Conservation (phyloP, 345 rosid species). For the Ceriops tagal region DNA sequence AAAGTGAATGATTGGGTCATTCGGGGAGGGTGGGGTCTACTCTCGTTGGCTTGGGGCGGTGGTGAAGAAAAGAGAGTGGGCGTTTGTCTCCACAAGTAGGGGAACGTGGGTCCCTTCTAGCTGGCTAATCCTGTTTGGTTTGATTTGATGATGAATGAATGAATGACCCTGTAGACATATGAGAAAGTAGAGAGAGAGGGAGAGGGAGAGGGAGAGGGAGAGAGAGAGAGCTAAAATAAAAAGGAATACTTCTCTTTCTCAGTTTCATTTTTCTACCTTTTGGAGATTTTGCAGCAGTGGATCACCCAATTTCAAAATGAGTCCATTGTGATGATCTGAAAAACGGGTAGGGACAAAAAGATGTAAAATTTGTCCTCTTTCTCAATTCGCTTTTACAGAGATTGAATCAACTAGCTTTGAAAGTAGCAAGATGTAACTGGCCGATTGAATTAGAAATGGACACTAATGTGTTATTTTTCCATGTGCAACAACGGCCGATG, state of each 20-base stretch:
- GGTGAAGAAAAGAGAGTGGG: background rate
- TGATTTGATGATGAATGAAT: slow-evolving; percentile 8
- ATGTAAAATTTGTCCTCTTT: background rate
- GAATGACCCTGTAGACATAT: slow-evolving; percentile 18
- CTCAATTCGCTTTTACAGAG: background rate
- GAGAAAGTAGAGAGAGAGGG: background rate
- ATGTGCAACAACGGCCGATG: too few relatives aligned
- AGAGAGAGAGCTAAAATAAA: background rate
- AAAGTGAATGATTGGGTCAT: slow-evolving; percentile 23
- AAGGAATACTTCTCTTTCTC: slow-evolving; percentile 1
- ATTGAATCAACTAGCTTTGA: background rate
- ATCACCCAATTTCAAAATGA: too few relatives aligned
- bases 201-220: background rate
- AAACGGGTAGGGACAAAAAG: background rate
- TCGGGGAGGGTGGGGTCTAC: background rate
- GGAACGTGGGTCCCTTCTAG: slow-evolving; percentile 37
- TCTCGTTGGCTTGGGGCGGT: background rate
- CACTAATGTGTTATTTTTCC: too few relatives aligned
- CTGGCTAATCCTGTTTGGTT: slow-evolving; percentile 32
- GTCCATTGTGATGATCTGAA: background rate
- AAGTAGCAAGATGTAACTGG: background rate
- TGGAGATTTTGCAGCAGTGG: too few relatives aligned
- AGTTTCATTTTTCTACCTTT: background rate
- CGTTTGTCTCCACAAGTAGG: slow-evolving; percentile 24
- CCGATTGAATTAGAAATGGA: background rate